phyloP scores from a whole-genome alignment of 176 grass and related monocot species.

The Musa beccarii region DNA sequence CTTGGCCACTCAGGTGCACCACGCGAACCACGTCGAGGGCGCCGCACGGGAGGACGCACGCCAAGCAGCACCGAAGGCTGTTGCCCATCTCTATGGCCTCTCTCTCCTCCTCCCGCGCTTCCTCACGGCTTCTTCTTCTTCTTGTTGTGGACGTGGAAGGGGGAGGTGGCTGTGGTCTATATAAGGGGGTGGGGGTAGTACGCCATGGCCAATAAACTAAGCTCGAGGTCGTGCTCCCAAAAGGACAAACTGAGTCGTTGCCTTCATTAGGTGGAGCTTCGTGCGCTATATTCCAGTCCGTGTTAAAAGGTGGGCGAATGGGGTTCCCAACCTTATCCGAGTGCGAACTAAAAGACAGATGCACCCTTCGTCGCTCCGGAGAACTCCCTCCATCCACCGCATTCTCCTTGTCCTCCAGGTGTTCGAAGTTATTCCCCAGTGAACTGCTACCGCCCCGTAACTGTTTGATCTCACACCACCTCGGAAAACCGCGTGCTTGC shows the following conservation, averaged over 20 bases:
- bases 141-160: too few relatives aligned
- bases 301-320: conserved; percentile 41
- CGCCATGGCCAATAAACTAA: too few relatives aligned
- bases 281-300: conserved; percentile 14
- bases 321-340: conserved; percentile 39
- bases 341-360: conserved; percentile 34
- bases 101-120: too few relatives aligned
- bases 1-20: conserved; percentile 65
- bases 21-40: conserved; percentile 68
- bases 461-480: too few relatives aligned
- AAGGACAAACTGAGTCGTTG: background rate
- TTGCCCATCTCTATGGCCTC: conserved; percentile 46
- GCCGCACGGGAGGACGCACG: conserved; percentile 86
- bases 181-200: too few relatives aligned
- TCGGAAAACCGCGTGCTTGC: too few relatives aligned
- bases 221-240: background rate
- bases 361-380: conserved; percentile 25
- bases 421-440: background rate
- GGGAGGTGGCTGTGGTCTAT: too few relatives aligned
- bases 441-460: background rate
- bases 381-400: background rate
- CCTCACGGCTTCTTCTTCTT: too few relatives aligned
- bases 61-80: conserved; percentile 68
- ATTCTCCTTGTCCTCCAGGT: too few relatives aligned
- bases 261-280: conserved; percentile 20